Conservation (phyloP, 2,329 filamentous ascomycete genomes). For the Triangularia setosa region DNA sequence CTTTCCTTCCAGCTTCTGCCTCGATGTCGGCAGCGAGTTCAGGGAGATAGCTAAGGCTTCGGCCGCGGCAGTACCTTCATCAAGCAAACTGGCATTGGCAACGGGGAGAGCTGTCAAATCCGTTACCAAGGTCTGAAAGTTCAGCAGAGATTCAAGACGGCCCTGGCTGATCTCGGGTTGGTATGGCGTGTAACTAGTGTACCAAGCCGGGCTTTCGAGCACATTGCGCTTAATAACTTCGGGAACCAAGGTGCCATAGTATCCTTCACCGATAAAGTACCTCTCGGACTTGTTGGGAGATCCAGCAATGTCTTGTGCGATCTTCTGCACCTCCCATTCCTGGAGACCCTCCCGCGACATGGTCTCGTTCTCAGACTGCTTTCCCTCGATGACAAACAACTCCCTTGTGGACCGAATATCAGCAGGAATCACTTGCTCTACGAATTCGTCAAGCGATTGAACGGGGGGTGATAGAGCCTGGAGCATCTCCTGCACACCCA, state of each 20-base stretch:
- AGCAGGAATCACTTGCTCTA: conserved; percentile 75
- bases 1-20: conserved; percentile 71
- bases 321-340: conserved; percentile 56
- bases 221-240: conserved; percentile 91
- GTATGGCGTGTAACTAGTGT: conserved; percentile 96
- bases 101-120: conserved; percentile 85
- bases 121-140: conserved; percentile 90
- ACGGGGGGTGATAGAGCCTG: conserved; percentile 71
- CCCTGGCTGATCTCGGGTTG: conserved; percentile 97
- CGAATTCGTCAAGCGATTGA: conserved; percentile 73
- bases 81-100: conserved; percentile 84
- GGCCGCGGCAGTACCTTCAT: conserved; percentile 87
- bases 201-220: conserved; percentile 91
- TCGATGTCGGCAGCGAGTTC: conserved; percentile 66
- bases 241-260: conserved; percentile 81
- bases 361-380: conserved; percentile 26
- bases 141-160: conserved; percentile 83
- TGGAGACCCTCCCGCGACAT: conserved; percentile 43
- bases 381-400: conserved; percentile 51
- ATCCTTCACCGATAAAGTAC: conserved; percentile 82
- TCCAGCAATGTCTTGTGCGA: conserved; percentile 33
- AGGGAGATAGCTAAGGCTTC: conserved; percentile 95
- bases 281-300: conserved; percentile 26
- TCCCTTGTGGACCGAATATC: conserved; percentile 69
- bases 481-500: conserved; percentile 73